These are phyloP conservation scores for Fusarium odoratissimum DNA, from an alignment of 2,329 filamentous ascomycete species.

Conservation along the genomic window DNA sequence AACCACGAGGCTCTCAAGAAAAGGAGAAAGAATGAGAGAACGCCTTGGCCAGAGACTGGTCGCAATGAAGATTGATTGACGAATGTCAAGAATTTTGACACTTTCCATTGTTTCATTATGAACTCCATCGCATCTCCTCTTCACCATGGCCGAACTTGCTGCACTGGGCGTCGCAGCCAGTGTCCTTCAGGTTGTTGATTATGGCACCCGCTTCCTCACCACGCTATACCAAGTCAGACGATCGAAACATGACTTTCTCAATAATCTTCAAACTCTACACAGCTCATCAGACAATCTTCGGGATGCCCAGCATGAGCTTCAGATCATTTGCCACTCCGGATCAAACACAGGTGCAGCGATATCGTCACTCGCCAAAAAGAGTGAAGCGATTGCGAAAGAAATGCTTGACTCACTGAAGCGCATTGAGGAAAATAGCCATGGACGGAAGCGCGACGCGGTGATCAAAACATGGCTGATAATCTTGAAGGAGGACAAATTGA, in stretches of 20 bases:
- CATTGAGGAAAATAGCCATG: not conserved
- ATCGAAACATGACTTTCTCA: not conserved
- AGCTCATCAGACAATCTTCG: not conserved
- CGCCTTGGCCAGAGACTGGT: not conserved
- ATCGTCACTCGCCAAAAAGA: not conserved
- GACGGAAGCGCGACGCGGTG: not conserved
- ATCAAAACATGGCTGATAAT: not conserved
- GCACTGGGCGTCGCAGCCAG: constrained; percentile 4
- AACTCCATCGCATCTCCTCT: not conserved
- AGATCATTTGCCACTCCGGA: not conserved
- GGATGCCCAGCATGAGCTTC: not conserved
- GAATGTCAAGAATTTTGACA: not conserved
- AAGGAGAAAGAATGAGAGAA: not conserved
- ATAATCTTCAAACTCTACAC: not conserved
- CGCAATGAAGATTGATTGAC: not conserved
- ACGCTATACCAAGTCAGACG: not conserved
- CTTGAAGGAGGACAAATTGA: constrained; percentile 4
- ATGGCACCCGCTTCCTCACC: constrained; percentile 9
- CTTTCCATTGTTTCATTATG: not conserved
- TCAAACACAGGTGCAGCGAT: not conserved
- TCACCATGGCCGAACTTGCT: constrained; percentile 12
- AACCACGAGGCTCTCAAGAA: not conserved
- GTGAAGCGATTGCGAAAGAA: not conserved
- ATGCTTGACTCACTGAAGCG: not conserved
- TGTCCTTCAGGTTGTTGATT: constrained; percentile 12